A percentile compares a stretch with the other conserved stretches of the same genome.
Evolutionary conservation across 2,329 filamentous ascomycete species (phyloP).

Genomic region (Dactylellina sp.): DNA sequence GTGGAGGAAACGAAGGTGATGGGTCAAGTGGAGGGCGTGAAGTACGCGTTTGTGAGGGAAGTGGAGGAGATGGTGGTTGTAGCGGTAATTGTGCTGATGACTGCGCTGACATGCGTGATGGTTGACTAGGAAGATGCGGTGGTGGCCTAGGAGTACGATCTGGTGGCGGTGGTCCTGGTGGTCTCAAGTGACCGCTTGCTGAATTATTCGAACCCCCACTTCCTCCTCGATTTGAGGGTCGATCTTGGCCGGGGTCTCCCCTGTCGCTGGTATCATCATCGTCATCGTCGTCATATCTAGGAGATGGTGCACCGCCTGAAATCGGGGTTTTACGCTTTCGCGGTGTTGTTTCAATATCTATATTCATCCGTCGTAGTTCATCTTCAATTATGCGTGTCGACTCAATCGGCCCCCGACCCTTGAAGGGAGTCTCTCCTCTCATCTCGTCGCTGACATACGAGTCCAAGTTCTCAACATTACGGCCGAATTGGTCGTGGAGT

Average conservation of each 20-base stretch:
- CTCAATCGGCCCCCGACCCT: background rate
- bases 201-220: no score
- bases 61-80: no score
- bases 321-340: background rate
- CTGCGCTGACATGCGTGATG: no score
- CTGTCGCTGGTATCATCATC: background rate
- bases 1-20: no score
- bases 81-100: no score
- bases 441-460: background rate
- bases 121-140: no score
- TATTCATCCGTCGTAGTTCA: background rate
- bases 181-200: no score
- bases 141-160: background rate
- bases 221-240: background rate
- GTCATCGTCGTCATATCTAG: background rate
- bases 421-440: constrained; percentile 8
- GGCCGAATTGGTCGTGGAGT: background rate
- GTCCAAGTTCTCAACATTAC: background rate
- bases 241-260: background rate
- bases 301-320: background rate
- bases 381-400: background rate
- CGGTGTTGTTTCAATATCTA: background rate
- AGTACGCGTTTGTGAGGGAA: no score
- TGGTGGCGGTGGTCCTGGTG: no score
- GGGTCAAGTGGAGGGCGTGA: no score